Evolutionary conservation across 1,139 yeast genomes (phyloP).

Genomic region (Yamadazyma friedrichii): DNA sequence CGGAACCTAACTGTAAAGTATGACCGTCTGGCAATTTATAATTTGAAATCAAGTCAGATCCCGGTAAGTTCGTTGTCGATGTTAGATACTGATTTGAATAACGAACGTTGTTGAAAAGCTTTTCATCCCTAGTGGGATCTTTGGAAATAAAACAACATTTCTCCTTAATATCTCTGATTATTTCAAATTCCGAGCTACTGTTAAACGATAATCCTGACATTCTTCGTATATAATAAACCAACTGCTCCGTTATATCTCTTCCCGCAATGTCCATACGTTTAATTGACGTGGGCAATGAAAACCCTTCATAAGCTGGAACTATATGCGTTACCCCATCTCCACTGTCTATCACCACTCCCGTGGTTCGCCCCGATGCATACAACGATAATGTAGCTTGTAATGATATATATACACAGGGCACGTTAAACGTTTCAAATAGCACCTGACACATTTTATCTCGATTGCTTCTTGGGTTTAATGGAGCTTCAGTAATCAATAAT

Average conservation of each 20-base stretch:
- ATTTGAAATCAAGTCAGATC: slow-evolving; percentile 30
- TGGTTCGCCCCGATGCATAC: slow-evolving; percentile 87
- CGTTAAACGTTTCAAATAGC: slow-evolving; percentile 77
- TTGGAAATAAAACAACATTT: slow-evolving; percentile 66
- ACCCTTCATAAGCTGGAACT: slow-evolving; percentile 90
- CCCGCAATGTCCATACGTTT: slow-evolving; percentile 84
- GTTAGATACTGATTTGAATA: slow-evolving; percentile 8
- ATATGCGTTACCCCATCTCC: slow-evolving; percentile 92
- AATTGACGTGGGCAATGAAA: slow-evolving; percentile 70
- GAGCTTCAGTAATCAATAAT: slow-evolving; percentile 83
- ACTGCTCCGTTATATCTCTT: slow-evolving; percentile 74
- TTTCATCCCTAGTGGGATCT: slow-evolving; percentile 70
- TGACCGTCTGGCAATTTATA: slow-evolving; percentile 87
- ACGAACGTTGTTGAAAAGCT: slow-evolving; percentile 41
- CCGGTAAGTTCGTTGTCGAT: slow-evolving; percentile 3
- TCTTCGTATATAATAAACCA: slow-evolving; percentile 65
- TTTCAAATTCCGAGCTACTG: slow-evolving; percentile 78
- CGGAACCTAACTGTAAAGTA: slow-evolving; percentile 58
- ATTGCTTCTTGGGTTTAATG: slow-evolving; percentile 72
- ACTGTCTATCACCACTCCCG: slow-evolving; percentile 84
- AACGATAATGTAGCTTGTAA: slow-evolving; percentile 83
- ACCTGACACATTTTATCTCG: slow-evolving; percentile 74
- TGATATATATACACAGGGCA: slow-evolving; percentile 84
- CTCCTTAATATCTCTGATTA: slow-evolving; percentile 78
- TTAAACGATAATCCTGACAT: slow-evolving; percentile 58